These are phyloP conservation scores for Hanseniaspora guilliermondii DNA, from an alignment of 805 yeast genomes.

Conservation along the genomic window DNA sequence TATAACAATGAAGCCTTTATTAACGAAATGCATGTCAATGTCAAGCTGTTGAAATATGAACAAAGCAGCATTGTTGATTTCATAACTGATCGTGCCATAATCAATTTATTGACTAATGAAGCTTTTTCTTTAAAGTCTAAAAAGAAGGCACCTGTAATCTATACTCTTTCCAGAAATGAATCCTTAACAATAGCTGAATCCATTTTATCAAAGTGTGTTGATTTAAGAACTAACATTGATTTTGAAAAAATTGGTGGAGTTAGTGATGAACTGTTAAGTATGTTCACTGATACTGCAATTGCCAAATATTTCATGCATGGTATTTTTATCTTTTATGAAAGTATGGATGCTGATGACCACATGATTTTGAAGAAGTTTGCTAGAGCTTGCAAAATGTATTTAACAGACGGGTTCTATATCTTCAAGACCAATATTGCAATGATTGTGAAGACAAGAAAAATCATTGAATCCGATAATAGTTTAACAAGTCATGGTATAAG, in stretches of 20 bases:
- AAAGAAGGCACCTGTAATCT: slow-evolving; percentile 39
- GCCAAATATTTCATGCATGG: slow-evolving; percentile 40
- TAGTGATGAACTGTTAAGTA: slow-evolving; percentile 32
- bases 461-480: slow-evolving; percentile 48
- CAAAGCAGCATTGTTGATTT: neutral
- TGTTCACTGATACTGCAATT: slow-evolving; percentile 38
- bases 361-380: slow-evolving; percentile 40
- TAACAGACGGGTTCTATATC: slow-evolving; percentile 22
- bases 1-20: slow-evolving; percentile 40
- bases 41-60: slow-evolving; percentile 43
- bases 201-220: slow-evolving; percentile 31
- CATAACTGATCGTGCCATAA: slow-evolving; percentile 19
- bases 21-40: slow-evolving; percentile 40
- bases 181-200: slow-evolving; percentile 23
- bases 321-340: slow-evolving; percentile 48
- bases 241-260: slow-evolving; percentile 34
- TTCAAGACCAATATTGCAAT: slow-evolving; percentile 47
- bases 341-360: slow-evolving; percentile 46
- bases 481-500: neutral
- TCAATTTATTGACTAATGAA: slow-evolving; percentile 28
- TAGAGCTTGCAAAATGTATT: neutral
- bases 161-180: slow-evolving; percentile 29
- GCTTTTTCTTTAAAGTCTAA: slow-evolving; percentile 41
- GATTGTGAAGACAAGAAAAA: slow-evolving; percentile 57
- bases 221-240: slow-evolving; percentile 26